These are phyloP conservation scores for Ottelia alismoides DNA, from an alignment of 106 monocot genomes.

Conservation along the genomic window DNA sequence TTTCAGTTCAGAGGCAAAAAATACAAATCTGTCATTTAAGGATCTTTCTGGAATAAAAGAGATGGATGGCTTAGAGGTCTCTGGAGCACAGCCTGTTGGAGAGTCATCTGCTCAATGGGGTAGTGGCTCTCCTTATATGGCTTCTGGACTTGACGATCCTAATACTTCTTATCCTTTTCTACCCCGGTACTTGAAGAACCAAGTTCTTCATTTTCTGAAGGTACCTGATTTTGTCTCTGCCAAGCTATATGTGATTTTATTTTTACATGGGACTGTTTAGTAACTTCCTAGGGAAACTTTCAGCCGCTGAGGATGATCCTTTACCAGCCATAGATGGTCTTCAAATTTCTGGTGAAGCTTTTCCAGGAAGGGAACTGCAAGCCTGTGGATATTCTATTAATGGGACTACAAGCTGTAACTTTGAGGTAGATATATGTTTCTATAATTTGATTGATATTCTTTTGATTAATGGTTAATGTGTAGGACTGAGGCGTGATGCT, in stretches of 20 bases:
- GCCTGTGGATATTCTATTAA: conserved; percentile 79
- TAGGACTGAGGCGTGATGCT: too few species aligned
- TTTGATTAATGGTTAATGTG: too few species aligned
- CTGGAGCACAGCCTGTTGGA: conserved; percentile 25
- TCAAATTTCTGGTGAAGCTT: conserved; percentile 90
- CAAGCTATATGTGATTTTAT: background rate
- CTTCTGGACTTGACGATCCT: conserved; percentile 44
- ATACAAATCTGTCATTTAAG: conserved; percentile 42
- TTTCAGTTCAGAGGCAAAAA: conserved; percentile 30
- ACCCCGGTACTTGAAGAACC: conserved; percentile 92
- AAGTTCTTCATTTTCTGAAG: conserved; percentile 95
- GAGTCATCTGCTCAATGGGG: conserved; percentile 37
- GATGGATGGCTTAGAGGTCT: conserved; percentile 19
- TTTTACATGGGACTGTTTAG: too few species aligned
- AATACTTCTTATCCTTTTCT: conserved; percentile 60
- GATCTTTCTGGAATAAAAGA: conserved; percentile 25
- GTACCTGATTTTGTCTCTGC: conserved; percentile 13
- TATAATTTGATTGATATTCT: too few species aligned
- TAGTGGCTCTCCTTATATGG: conserved; percentile 34
- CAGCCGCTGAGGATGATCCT: conserved; percentile 95
- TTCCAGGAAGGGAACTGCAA: conserved; percentile 83
- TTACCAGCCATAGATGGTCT: conserved; percentile 86
- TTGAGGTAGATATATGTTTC: conserved; percentile 74
- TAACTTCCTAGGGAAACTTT: too few species aligned
- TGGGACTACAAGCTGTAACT: conserved; percentile 95